Evolutionary conservation across 257 asterid species (phyloP).

Genomic region (Salvia miltiorrhiza): DNA sequence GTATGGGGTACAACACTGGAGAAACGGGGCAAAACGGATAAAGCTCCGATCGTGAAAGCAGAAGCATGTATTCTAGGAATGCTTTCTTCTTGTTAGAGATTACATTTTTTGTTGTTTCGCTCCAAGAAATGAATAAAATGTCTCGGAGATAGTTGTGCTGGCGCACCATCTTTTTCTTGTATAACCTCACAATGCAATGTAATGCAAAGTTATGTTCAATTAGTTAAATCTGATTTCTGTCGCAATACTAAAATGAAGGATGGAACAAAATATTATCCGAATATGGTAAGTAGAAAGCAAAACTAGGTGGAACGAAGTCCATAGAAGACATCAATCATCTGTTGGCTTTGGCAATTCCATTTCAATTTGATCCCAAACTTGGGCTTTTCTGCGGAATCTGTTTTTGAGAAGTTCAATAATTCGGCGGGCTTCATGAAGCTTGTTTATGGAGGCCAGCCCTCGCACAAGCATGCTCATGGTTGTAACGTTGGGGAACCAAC

Average conservation of each 20-base stretch:
- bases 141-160: background rate
- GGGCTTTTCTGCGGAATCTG: constrained; percentile 49
- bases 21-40: constrained; percentile 30
- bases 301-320: too few species aligned
- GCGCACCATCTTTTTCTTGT: background rate
- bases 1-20: constrained; percentile 75
- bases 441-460: constrained; percentile 57
- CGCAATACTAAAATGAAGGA: too few species aligned
- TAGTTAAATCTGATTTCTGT: too few species aligned
- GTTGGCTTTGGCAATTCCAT: constrained; percentile 32
- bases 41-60: too few species aligned
- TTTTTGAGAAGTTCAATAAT: constrained; percentile 52
- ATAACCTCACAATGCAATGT: background rate
- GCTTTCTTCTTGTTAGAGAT: background rate
- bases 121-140: background rate
- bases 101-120: background rate
- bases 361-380: constrained; percentile 69
- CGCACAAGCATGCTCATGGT: constrained; percentile 73
- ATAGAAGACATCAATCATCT: background rate
- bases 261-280: too few species aligned
- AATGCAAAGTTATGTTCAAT: too few species aligned
- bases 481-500: constrained; percentile 69
- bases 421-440: constrained; percentile 58
- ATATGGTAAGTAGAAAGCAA: background rate
- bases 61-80: background rate